Evolutionary conservation across 1,284 basidiomycete genomes (phyloP).

Genomic region (Cronartium ribicola): DNA sequence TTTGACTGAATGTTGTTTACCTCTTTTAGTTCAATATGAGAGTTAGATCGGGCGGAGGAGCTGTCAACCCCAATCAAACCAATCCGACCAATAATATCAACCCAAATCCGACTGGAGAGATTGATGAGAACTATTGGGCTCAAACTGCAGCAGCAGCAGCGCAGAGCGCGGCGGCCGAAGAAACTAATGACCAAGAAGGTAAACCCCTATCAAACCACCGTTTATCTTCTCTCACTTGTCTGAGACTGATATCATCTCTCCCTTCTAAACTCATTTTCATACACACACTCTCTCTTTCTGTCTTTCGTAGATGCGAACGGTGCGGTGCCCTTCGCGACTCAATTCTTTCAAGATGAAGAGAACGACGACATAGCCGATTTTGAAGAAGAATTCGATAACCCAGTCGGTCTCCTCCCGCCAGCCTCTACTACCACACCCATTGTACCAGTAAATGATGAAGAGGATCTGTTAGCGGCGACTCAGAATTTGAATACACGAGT

Average conservation of each 20-base stretch:
- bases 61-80: slow-evolving; percentile 17
- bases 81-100: slow-evolving; percentile 45
- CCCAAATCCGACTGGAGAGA: slow-evolving; percentile 64
- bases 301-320: slow-evolving; percentile 53
- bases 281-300: neutral
- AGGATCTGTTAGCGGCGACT: slow-evolving; percentile 77
- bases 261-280: neutral
- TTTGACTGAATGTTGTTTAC: slow-evolving; percentile 21
- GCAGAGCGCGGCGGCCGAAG: slow-evolving; percentile 53
- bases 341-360: slow-evolving; percentile 78
- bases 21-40: slow-evolving; percentile 42
- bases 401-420: slow-evolving; percentile 37
- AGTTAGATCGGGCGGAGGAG: slow-evolving; percentile 21
- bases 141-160: slow-evolving; percentile 77
- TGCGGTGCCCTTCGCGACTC: slow-evolving; percentile 79
- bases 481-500: slow-evolving; percentile 70
- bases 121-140: slow-evolving; percentile 93
- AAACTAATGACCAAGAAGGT: slow-evolving; percentile 59
- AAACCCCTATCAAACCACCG: neutral
- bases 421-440: slow-evolving; percentile 48
- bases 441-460: slow-evolving; percentile 61
- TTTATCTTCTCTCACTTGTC: slow-evolving; percentile 18
- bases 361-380: slow-evolving; percentile 56
- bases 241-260: slow-evolving; percentile 25
- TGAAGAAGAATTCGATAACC: slow-evolving; percentile 53